phyloP scores from a whole-genome alignment of 2,329 filamentous ascomycete species.

The Colletotrichum sp. region DNA sequence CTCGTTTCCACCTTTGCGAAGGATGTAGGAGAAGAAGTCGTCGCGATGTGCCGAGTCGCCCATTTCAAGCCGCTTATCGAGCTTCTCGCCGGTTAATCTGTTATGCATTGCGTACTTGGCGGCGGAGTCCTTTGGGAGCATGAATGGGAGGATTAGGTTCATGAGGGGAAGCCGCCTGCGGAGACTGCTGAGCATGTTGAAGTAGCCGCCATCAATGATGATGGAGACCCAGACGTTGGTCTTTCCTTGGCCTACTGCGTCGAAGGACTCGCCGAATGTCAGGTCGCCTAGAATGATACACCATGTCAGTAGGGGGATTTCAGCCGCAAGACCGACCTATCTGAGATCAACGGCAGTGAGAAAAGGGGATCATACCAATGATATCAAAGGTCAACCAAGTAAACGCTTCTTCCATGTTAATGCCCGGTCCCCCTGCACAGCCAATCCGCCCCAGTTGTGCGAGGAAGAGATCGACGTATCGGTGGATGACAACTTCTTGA shows the following conservation, averaged over 20 bases:
- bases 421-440: background rate
- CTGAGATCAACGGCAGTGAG: accelerated
- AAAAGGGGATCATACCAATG: background rate
- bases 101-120: background rate
- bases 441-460: background rate
- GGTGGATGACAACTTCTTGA: background rate
- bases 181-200: background rate
- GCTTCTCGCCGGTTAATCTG: background rate
- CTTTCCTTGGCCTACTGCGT: background rate
- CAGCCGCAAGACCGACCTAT: background rate
- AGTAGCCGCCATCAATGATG: background rate
- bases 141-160: background rate
- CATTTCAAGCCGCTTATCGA: background rate
- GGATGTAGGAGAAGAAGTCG: background rate
- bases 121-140: background rate
- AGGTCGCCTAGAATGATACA: background rate
- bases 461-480: background rate
- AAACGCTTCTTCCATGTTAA: background rate
- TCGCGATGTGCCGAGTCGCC: background rate
- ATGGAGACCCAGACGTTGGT: background rate
- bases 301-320: background rate
- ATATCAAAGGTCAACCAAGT: background rate
- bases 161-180: background rate
- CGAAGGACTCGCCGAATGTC: background rate
- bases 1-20: background rate